phyloP scores from a whole-genome alignment of 2,329 filamentous ascomycete species.

The Chaetothyriales sp. region DNA sequence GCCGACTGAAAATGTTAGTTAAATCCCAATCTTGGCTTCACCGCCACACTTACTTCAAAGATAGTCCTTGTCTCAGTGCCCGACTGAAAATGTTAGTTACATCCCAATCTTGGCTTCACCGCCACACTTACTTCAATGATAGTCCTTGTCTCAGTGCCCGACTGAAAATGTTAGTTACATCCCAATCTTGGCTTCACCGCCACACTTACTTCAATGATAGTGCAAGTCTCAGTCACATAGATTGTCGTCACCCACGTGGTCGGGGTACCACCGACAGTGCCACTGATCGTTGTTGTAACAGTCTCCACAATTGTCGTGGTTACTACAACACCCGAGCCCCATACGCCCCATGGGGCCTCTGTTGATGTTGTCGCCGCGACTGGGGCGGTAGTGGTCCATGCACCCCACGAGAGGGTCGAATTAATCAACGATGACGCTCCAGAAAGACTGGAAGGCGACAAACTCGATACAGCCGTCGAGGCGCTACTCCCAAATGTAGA shows the following conservation, averaged over 20 bases:
- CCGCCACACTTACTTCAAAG: background rate
- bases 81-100: background rate
- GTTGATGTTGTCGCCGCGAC: background rate
- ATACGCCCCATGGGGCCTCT: background rate
- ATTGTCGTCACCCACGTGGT: background rate
- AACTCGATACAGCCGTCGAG: no score
- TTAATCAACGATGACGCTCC: background rate
- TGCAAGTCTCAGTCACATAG: background rate
- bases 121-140: background rate
- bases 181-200: background rate
- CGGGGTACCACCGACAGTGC: background rate
- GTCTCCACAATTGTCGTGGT: background rate
- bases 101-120: background rate
- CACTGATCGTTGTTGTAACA: background rate
- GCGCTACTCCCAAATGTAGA: no score
- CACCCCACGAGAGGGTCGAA: no score
- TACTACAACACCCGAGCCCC: background rate
- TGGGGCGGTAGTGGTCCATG: background rate
- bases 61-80: background rate
- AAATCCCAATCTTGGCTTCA: background rate
- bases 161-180: background rate
- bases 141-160: background rate
- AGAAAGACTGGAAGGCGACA: background rate
- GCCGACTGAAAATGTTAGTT: background rate
- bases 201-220: background rate